Conservation (phyloP, 768 basidiomycete species). For the Ramaria sp. region DNA sequence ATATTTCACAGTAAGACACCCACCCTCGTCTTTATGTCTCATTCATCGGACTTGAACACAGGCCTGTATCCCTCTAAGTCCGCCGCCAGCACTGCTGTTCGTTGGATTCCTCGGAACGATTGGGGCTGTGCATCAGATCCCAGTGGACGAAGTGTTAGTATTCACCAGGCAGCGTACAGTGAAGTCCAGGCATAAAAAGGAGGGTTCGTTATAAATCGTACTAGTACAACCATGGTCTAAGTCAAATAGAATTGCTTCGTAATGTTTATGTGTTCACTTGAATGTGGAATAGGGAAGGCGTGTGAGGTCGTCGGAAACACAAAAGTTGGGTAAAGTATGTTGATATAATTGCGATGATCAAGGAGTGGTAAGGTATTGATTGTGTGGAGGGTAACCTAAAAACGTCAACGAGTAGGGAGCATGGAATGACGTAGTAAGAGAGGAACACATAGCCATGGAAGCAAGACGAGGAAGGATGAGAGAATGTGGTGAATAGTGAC, state of each 20-base stretch:
- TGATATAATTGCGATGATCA: not conserved
- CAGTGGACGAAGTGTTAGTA: constrained; percentile 88
- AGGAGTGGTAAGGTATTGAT: not conserved
- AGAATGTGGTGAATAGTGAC: constrained; percentile 2
- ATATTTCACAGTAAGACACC: constrained; percentile 64
- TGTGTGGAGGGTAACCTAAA: not conserved
- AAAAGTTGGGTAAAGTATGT: not conserved
- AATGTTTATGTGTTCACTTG: not conserved
- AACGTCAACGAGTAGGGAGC: not conserved
- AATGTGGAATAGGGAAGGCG: not conserved
- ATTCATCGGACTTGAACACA: constrained; percentile 18
- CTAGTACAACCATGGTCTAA: constrained; percentile 2
- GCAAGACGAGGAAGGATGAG: not conserved
- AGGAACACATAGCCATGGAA: not conserved
- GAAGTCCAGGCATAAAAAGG: constrained; percentile 9
- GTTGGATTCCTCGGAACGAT: constrained; percentile 92
- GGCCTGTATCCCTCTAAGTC: constrained; percentile 76
- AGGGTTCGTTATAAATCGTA: constrained; percentile 3
- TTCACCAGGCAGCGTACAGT: constrained; percentile 87
- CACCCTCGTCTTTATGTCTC: not conserved
- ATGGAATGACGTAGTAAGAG: not conserved
- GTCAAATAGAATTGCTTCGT: not conserved
- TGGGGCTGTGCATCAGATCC: constrained; percentile 97
- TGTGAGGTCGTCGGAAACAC: not conserved
- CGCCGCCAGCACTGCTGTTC: constrained; percentile 84